A percentile compares a stretch with the other conserved stretches of the same genome.
Conservation (phyloP, 345 rosid genomes). For the Iberis pinnata region DNA sequence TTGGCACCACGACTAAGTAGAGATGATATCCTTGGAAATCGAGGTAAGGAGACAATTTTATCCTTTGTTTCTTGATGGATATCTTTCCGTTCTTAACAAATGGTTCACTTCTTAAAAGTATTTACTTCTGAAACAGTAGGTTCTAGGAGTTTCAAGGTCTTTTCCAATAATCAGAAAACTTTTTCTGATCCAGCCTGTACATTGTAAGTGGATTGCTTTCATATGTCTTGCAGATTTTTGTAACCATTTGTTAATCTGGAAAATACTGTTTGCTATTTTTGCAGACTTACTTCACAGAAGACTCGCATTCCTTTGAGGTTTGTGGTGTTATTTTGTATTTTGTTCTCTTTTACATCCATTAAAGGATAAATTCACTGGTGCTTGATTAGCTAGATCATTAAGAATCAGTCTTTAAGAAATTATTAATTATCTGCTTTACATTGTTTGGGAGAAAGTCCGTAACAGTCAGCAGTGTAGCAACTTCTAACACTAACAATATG, state of each 20-base stretch:
- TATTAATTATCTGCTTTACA: constrained; percentile 2
- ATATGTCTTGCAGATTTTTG: not conserved
- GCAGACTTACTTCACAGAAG: constrained; percentile 16
- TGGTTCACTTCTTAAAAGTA: not conserved
- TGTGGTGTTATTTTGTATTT: not conserved
- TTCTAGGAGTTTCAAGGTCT: constrained; percentile 40
- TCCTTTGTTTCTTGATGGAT: too few relatives aligned
- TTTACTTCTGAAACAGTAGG: constrained; percentile 28
- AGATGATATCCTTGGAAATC: too few relatives aligned
- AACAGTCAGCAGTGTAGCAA: constrained; percentile 26
- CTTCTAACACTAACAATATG: constrained; percentile 27
- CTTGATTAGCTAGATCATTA: not conserved
- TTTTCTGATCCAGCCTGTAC: constrained; percentile 25
- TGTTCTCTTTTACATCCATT: not conserved
- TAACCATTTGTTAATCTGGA: not conserved
- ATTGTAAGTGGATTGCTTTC: constrained; percentile 37
- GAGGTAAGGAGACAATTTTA: too few relatives aligned
- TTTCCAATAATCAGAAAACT: constrained; percentile 35
- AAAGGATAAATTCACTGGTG: not conserved
- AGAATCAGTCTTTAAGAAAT: not conserved
- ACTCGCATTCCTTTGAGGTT: constrained; percentile 25
- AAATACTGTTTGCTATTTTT: not conserved
- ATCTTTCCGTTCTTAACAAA: not conserved
- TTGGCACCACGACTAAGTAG: too few relatives aligned
- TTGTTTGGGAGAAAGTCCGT: constrained; percentile 33